A percentile compares a stretch with the other conserved stretches of the same genome.
Conservation (phyloP, 139 green algal species). For the Desmodesmus armatus region DNA sequence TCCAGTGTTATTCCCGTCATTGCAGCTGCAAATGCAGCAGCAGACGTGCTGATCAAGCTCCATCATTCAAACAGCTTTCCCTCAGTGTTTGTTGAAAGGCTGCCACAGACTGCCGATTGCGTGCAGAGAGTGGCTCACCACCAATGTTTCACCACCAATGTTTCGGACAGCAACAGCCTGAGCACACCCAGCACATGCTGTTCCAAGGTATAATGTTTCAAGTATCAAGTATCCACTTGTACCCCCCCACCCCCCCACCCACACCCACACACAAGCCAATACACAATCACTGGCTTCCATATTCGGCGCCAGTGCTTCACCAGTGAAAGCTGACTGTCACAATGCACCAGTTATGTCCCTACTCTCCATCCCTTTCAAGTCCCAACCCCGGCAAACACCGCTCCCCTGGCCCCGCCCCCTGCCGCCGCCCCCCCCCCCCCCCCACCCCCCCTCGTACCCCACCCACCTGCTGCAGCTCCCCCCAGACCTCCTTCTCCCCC, state of each 20-base stretch:
- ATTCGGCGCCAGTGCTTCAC: not conserved
- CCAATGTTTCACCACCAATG: too few relatives aligned
- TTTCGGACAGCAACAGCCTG: not conserved
- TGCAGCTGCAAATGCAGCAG: not conserved
- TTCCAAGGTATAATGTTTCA: not conserved
- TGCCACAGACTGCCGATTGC: too few relatives aligned
- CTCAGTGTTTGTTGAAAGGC: too few relatives aligned
- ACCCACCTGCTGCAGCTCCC: conserved; percentile 13
- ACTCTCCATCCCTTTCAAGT: not conserved
- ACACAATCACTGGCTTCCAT: not conserved
- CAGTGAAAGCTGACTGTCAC: not conserved
- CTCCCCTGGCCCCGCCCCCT: not conserved
- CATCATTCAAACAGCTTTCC: not conserved
- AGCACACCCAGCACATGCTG: not conserved
- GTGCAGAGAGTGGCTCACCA: too few relatives aligned
- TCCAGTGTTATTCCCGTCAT: not conserved
- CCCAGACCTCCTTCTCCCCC: conserved; percentile 37
- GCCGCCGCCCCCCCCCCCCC: not conserved
- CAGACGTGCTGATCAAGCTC: not conserved
- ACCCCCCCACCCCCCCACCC: too few relatives aligned
- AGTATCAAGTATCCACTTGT: too few relatives aligned
- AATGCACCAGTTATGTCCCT: not conserved
- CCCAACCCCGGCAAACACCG: not conserved
- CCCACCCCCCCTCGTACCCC: conserved; percentile 34
- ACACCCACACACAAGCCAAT: not conserved